Conservation (phyloP, 495 filamentous ascomycete species). For the Aspergillus olivimuriae region DNA sequence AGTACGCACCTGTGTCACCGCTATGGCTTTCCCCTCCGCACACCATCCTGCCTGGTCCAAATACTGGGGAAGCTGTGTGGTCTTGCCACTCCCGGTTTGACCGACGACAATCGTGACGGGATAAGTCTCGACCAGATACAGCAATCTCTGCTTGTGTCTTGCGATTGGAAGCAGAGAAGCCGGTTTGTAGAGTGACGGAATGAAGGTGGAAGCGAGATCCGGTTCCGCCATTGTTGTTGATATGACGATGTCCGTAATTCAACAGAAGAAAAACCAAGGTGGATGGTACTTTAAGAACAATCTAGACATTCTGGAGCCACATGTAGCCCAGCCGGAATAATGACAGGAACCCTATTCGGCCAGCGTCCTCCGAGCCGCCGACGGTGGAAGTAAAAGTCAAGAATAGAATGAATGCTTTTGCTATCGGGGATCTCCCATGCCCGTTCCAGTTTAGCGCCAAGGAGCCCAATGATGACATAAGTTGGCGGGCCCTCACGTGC, state of each 20-base stretch:
- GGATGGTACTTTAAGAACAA: too few relatives aligned
- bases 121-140: constrained; percentile 70
- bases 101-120: constrained; percentile 81
- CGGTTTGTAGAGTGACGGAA: constrained; percentile 73
- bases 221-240: too few relatives aligned
- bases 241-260: too few relatives aligned
- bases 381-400: too few relatives aligned
- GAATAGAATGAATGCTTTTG: too few relatives aligned
- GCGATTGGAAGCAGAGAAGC: constrained; percentile 71
- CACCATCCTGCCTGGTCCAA: constrained; percentile 89
- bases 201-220: constrained; percentile 59
- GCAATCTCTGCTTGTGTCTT: constrained; percentile 62
- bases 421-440: too few relatives aligned
- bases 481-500: constrained; percentile 23
- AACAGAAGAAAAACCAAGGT: too few relatives aligned
- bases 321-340: too few relatives aligned
- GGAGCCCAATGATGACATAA: too few relatives aligned
- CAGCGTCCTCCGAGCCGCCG: too few relatives aligned
- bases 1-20: constrained; percentile 75
- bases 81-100: constrained; percentile 88
- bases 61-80: constrained; percentile 84
- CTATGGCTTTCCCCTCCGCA: constrained; percentile 72
- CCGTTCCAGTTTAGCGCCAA: not conserved
- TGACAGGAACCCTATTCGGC: too few relatives aligned
- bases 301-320: too few relatives aligned